A percentile compares a stretch with the other conserved stretches of the same genome.
These are phyloP conservation scores for Colletotrichum sp. DNA, from an alignment of 2,329 filamentous ascomycete genomes.

Conservation along the genomic window DNA sequence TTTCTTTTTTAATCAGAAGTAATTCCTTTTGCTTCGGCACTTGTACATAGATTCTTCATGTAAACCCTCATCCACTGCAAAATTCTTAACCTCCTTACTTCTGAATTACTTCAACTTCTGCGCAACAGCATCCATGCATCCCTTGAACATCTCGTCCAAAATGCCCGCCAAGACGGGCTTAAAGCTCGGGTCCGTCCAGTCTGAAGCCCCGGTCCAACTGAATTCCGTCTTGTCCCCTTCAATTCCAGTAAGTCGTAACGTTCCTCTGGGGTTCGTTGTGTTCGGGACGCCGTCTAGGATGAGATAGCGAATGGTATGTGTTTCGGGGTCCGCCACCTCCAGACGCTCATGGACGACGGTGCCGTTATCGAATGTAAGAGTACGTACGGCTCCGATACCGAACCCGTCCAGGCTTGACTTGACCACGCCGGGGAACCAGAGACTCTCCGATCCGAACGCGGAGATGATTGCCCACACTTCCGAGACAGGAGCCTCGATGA, in stretches of 20 bases:
- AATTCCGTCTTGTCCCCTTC: not conserved
- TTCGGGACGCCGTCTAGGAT: not conserved
- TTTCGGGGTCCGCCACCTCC: not conserved
- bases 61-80: not conserved
- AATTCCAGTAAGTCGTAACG: not conserved
- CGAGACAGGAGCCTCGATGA: not conserved
- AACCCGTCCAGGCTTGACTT: slow-evolving; percentile 1
- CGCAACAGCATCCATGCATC: not conserved
- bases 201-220: not conserved
- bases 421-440: slow-evolving; percentile 3
- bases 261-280: not conserved
- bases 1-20: not conserved
- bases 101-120: not conserved
- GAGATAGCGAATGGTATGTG: not conserved
- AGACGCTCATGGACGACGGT: not conserved
- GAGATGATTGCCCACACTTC: slow-evolving; percentile 5
- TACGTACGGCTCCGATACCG: not conserved
- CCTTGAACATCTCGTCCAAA: not conserved
- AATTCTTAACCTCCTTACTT: not conserved
- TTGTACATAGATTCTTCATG: not conserved
- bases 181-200: not conserved
- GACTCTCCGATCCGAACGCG: not conserved
- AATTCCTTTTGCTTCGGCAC: not conserved
- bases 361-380: not conserved
- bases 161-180: not conserved